Percentiles rank a stretch among this genome's conserved stretches.
Conservation (phyloP, 2,329 filamentous ascomycete genomes). For the Sporothrix globosa region DNA sequence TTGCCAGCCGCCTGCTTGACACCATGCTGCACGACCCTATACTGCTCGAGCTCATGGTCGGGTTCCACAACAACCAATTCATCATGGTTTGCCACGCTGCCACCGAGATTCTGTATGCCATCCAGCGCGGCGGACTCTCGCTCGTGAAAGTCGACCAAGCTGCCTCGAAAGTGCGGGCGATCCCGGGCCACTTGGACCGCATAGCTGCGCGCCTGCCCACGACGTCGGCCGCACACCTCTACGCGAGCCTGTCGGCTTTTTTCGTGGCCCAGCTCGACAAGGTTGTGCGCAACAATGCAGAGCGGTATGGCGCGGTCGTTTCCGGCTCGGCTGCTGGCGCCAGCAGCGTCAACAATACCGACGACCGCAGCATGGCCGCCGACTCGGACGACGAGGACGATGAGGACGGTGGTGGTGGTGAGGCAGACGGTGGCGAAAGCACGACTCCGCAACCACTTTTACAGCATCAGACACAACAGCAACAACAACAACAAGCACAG, state of each 20-base stretch:
- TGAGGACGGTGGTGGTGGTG: background rate
- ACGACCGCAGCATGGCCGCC: conserved; percentile 4
- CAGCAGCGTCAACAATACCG: background rate
- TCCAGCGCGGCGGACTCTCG: conserved; percentile 34
- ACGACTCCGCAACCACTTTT: background rate
- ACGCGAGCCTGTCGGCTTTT: conserved; percentile 35
- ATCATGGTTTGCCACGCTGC: conserved; percentile 40
- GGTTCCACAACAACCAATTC: conserved; percentile 40
- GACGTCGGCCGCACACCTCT: conserved; percentile 35
- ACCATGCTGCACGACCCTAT: conserved; percentile 35
- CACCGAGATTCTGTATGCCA: conserved; percentile 37
- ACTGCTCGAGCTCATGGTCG: conserved; percentile 36
- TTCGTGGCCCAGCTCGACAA: conserved; percentile 36
- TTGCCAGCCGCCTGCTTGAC: conserved; percentile 35
- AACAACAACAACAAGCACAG: background rate
- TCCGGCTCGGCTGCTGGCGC: background rate
- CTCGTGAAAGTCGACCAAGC: conserved; percentile 32
- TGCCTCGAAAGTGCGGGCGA: conserved; percentile 32
- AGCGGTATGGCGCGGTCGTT: conserved; percentile 18
- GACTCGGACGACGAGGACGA: background rate
- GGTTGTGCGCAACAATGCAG: conserved; percentile 33
- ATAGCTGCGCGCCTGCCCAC: conserved; percentile 34
- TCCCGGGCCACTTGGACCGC: conserved; percentile 35
- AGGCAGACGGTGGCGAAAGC: background rate
- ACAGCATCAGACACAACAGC: background rate